These are phyloP conservation scores for Gossypium trilobum DNA, from an alignment of 441 rosid species.

Conservation along the genomic window DNA sequence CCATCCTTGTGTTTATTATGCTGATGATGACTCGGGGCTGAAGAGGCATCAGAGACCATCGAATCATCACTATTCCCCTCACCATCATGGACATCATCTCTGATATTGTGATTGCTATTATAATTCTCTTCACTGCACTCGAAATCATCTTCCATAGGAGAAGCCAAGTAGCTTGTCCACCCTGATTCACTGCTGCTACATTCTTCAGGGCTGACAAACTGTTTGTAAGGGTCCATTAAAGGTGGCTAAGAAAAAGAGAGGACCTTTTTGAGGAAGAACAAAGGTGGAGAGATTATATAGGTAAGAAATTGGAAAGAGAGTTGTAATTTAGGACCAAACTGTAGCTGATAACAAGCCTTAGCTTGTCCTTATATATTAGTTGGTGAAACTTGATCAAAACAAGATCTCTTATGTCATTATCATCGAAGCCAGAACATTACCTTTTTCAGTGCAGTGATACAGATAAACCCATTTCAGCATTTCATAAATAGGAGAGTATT, in stretches of 20 bases:
- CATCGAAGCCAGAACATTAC: slow-evolving; percentile 12
- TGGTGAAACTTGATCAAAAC: background rate
- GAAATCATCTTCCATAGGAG: slow-evolving; percentile 57
- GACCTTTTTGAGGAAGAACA: background rate
- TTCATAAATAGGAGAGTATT: background rate
- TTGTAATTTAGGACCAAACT: background rate
- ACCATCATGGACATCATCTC: slow-evolving; percentile 12
- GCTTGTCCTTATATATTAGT: no score
- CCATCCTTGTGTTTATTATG: slow-evolving; percentile 20
- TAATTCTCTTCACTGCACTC: slow-evolving; percentile 29
- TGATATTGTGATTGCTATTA: slow-evolving; percentile 15
- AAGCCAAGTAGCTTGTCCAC: slow-evolving; percentile 72
- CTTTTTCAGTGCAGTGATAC: slow-evolving; percentile 15
- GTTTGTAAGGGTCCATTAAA: slow-evolving; percentile 37
- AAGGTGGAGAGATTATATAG: background rate
- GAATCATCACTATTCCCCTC: slow-evolving; percentile 69
- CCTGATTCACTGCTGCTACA: slow-evolving; percentile 94
- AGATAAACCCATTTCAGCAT: slow-evolving; percentile 17
- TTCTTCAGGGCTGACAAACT: slow-evolving; percentile 35
- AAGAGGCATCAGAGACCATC: slow-evolving; percentile 84
- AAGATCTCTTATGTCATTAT: background rate
- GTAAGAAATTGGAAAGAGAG: background rate
- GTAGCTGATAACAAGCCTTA: no score
- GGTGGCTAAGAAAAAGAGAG: background rate
- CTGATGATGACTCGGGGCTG: slow-evolving; percentile 40